phyloP scores from a whole-genome alignment of 1,284 basidiomycete genomes.

The Volvariella surrecta region DNA sequence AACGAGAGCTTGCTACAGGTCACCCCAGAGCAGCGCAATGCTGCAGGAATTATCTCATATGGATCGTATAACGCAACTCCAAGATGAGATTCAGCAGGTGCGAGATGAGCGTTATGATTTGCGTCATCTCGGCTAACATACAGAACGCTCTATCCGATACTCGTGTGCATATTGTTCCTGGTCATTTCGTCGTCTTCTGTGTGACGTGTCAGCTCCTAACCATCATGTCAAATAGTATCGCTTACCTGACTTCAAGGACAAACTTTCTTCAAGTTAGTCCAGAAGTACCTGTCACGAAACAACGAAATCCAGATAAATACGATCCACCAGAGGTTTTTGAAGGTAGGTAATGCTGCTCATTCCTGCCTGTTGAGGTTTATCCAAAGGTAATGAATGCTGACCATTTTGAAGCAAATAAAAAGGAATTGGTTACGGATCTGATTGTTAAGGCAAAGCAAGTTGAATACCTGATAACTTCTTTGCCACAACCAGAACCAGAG shows the following conservation, averaged over 20 bases:
- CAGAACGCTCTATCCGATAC: no score
- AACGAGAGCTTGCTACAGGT: no score
- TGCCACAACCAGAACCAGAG: constrained; percentile 68
- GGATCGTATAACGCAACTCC: constrained; percentile 84
- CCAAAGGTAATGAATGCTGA: background rate
- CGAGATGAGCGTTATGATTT: no score
- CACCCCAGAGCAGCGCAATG: constrained; percentile 46
- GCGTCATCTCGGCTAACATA: no score
- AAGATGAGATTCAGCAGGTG: constrained; percentile 81
- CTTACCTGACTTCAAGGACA: constrained; percentile 64
- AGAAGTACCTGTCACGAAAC: constrained; percentile 69
- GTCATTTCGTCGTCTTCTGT: background rate
- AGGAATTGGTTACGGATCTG: constrained; percentile 71
- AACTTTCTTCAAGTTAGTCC: constrained; percentile 67
- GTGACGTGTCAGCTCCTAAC: constrained; percentile 55
- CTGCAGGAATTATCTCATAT: constrained; percentile 82
- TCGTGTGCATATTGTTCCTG: background rate
- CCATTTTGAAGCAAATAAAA: constrained; percentile 55
- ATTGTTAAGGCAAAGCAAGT: constrained; percentile 80
- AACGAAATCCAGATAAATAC: constrained; percentile 59
- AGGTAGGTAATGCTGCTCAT: constrained; percentile 29
- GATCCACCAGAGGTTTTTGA: constrained; percentile 58
- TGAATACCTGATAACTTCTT: constrained; percentile 67
- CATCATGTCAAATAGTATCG: constrained; percentile 74
- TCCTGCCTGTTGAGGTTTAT: background rate